Evolutionary conservation across 2,329 filamentous ascomycete genomes (phyloP), one percentile per base, ranked within the genome.

Genomic region (Rachicladosporium sp.): DNA sequence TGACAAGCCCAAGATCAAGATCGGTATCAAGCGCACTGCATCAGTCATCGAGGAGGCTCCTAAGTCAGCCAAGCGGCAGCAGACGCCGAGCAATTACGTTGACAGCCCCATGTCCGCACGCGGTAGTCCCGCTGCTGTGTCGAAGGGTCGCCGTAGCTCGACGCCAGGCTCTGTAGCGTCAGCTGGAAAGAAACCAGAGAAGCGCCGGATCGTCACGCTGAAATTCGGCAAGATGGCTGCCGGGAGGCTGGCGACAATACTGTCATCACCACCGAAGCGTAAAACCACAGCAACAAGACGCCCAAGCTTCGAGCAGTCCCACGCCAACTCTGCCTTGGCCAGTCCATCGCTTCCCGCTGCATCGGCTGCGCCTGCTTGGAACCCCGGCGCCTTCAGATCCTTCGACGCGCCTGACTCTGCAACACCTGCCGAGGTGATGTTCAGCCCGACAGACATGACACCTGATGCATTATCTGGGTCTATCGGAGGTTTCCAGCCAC

Each of bases 1-100:
- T 12, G 48, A 51, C 32, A 51, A 50, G 42, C 39, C 48, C 31
- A 46, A 48, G 8, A 44, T 52, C 37, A 56, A 55, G 42, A 35
- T 57, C 10, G 43, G 44, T 10, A 43, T 42, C 23, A 57, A 57
- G 40, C 48, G 53, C 13, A 56, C 40, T 5, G 41, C 32, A 12
- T 37, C 44, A 29, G 38, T 42, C 9, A 45, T 45, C 9, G 51
- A 52, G 27, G 45, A 40, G 4, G 55, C 44, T 37, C 49, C 54
- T 1, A 57, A 57, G 35, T 44, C 48, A 6, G 42, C 43, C 37
- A 55, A 57, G 41, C 36, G 34, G 7, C 37, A 43, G 11, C 41
- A 43, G 11, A 40, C 41, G 23, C 37, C 41, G 10, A 36, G 21
- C 30, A 35, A 37, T n/a, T 33, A 31, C 29, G n/a, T 21, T 8